phyloP scores from a whole-genome alignment of 2,329 filamentous ascomycete species.

The Fusarium mangiferae region DNA sequence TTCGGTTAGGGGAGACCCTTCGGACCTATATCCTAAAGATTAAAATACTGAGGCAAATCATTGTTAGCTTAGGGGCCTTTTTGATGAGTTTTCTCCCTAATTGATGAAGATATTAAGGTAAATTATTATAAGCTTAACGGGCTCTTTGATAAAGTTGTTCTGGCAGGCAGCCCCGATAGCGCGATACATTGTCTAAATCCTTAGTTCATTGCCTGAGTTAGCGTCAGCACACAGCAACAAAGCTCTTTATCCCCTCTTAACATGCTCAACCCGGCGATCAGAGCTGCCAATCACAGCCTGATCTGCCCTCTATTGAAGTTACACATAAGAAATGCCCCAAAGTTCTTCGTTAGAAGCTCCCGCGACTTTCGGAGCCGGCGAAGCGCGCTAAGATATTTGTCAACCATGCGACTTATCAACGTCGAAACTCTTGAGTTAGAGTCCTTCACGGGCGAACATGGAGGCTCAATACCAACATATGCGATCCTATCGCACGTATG shows the following conservation, averaged over 20 bases:
- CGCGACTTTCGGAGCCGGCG: neutral
- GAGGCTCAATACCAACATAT: slow-evolving; percentile 1
- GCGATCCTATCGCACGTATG: slow-evolving; percentile 19
- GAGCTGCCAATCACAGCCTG: neutral
- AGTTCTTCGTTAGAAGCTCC: neutral
- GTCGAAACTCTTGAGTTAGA: slow-evolving; percentile 14
- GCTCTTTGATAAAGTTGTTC: neutral
- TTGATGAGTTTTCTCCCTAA: too few relatives aligned
- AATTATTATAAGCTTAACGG: accelerated
- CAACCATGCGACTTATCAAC: slow-evolving; percentile 18
- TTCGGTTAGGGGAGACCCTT: too few relatives aligned
- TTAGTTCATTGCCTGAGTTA: neutral
- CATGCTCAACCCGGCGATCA: neutral
- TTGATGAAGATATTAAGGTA: too few relatives aligned
- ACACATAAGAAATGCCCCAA: neutral
- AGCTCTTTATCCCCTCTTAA: neutral
- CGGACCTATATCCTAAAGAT: too few relatives aligned
- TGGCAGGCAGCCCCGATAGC: neutral
- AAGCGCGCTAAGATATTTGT: neutral
- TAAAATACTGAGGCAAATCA: too few relatives aligned
- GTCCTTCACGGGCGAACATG: slow-evolving; percentile 4
- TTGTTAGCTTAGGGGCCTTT: too few relatives aligned
- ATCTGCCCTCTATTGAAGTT: neutral
- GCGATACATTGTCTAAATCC: neutral
- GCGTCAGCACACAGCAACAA: neutral